phyloP scores from a whole-genome alignment of 441 rosid genomes.

The Monsonia emarginata region DNA sequence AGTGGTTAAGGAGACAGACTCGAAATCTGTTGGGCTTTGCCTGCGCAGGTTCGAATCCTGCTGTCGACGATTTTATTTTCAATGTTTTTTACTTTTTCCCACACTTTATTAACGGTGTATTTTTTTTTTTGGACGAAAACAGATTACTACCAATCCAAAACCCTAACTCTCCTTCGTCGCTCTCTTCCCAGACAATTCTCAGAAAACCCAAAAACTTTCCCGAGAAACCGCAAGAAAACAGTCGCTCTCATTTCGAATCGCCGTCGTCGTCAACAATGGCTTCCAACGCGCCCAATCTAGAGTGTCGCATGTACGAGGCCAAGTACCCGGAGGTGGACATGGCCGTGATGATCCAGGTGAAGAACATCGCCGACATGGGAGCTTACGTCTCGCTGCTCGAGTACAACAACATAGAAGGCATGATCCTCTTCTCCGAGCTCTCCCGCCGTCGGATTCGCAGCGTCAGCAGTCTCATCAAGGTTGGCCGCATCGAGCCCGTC shows the following conservation, averaged over 20 bases:
- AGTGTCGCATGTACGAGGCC: slow-evolving; percentile 91
- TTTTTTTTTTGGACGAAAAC: no score
- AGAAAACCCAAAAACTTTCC: neutral
- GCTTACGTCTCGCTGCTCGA: slow-evolving; percentile 87
- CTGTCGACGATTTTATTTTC: slow-evolving; percentile 36
- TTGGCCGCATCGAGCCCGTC: slow-evolving; percentile 90
- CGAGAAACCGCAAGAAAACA: slow-evolving; percentile 8
- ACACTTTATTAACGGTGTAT: no score
- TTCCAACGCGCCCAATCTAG: slow-evolving; percentile 54
- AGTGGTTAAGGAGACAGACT: slow-evolving; percentile 31
- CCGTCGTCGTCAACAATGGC: slow-evolving; percentile 27
- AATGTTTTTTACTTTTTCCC: no score
- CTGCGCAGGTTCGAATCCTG: slow-evolving; percentile 69
- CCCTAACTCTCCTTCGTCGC: slow-evolving; percentile 22
- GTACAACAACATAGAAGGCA: slow-evolving; percentile 94
- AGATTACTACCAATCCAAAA: slow-evolving; percentile 7
- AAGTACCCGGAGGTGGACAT: slow-evolving; percentile 87
- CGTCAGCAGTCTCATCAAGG: slow-evolving; percentile 84
- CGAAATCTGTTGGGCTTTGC: slow-evolving; percentile 42
- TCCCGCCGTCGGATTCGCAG: slow-evolving; percentile 96
- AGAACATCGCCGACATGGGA: slow-evolving; percentile 92
- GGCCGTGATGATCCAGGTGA: slow-evolving; percentile 98
- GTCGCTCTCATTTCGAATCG: neutral
- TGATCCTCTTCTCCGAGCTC: slow-evolving; percentile 94
- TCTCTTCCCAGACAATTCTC: neutral